Evolutionary conservation across 768 basidiomycete genomes (phyloP), one percentile per base, ranked within the genome.

Genomic region (Pulveroboletus ravenelii): DNA sequence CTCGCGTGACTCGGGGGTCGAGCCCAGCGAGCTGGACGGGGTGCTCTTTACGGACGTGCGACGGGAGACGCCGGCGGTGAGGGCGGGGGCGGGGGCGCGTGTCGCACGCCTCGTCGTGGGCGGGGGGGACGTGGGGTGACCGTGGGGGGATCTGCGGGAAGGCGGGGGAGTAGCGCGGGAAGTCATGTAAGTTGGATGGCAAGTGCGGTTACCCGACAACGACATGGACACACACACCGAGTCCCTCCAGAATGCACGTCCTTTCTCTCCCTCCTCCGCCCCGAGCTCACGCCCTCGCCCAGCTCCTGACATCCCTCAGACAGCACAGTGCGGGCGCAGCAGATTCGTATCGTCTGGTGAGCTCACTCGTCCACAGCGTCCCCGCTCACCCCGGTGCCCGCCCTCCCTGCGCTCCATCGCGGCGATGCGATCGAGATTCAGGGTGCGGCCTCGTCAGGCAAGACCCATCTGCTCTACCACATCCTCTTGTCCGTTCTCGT

Each of bases 401-500:
- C 39, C 41, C 48, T 66, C 20, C 53, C 62, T 20, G 64, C 73
- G 25, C 59, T 81, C 31, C 54, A 65, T 40, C 70, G 74, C 41
- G 85, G 85, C 32, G 84, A 89, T 63, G 74, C 87, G 36, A 69
- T 92, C 55, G 85, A 89, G 66, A 74, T 93, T 18, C 85, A 90
- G 66, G 90, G 90, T 2, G 78, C 82, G 2, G 72, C 89, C 5
- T 77, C 75, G 25, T 81, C 84, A 6, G 90, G 88, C 27, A 93
- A 93, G 69, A 84, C 87, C 2, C 85, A 86, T 55, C 69, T 93
- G n/a, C 67, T 90, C 25, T 85, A 85, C 62, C 76, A 79, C 61
- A 65, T 89, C 43, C 63, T 87, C 25, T 67, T 80, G 12, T 75
- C 72, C 18, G 82, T 85, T 56, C 71, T 89, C 48, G 65, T 80